Evolutionary conservation across 1,284 basidiomycete species (phyloP).

Genomic region (Mycena citricolor): DNA sequence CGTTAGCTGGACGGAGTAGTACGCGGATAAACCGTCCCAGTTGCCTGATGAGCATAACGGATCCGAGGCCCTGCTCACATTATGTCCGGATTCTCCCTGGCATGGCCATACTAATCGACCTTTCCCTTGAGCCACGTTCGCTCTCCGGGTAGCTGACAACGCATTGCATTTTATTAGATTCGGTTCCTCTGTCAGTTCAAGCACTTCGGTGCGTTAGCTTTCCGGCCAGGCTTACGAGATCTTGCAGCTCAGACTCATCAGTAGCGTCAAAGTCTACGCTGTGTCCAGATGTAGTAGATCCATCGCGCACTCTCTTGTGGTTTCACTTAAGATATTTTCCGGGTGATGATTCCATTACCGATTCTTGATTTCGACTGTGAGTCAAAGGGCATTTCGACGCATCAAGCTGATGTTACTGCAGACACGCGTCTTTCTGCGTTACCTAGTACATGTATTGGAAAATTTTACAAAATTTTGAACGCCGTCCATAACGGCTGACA

Average conservation of each 20-base stretch:
- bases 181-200: slow-evolving; percentile 7
- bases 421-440: slow-evolving; percentile 17
- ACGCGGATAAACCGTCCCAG: not conserved
- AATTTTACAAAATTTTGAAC: not conserved
- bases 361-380: slow-evolving; percentile 20
- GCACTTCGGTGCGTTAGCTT: slow-evolving; percentile 15
- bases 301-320: slow-evolving; percentile 11
- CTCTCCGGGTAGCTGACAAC: not conserved
- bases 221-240: too few species aligned
- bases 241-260: not conserved
- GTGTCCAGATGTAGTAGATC: slow-evolving; percentile 12
- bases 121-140: slow-evolving; percentile 18
- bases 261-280: slow-evolving; percentile 17
- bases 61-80: slow-evolving; percentile 11
- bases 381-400: not conserved
- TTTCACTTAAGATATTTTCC: slow-evolving; percentile 13
- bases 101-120: slow-evolving; percentile 21
- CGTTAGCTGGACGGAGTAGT: slow-evolving; percentile 19
- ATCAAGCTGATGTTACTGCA: slow-evolving; percentile 2
- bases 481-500: not conserved
- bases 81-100: slow-evolving; percentile 19
- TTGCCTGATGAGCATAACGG: not conserved
- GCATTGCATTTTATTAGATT: not conserved
- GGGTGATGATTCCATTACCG: slow-evolving; percentile 21
- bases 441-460: slow-evolving; percentile 21